These are phyloP conservation scores for Kodamaea fungicola DNA, from an alignment of 1,139 yeast genomes.

Conservation along the genomic window DNA sequence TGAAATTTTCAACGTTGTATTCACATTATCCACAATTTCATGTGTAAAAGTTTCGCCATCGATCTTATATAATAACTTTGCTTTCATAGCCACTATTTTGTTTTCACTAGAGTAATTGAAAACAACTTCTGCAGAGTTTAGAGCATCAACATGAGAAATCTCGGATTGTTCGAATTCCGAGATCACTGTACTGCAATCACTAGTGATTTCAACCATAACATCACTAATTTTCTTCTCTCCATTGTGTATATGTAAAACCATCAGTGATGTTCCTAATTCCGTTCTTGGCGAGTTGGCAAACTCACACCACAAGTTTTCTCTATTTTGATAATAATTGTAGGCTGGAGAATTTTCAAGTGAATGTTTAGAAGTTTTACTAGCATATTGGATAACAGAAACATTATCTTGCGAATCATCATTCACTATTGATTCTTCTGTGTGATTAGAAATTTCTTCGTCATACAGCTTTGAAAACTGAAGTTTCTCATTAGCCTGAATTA, in stretches of 20 bases:
- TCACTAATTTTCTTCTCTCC: constrained; percentile 16
- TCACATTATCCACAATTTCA: constrained; percentile 31
- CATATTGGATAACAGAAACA: constrained; percentile 11
- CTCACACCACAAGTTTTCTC: constrained; percentile 22
- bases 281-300: constrained; percentile 16
- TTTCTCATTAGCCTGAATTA: constrained; percentile 19
- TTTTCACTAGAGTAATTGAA: constrained; percentile 22
- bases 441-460: not conserved
- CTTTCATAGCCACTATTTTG: constrained; percentile 25
- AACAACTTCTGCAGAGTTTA: too few relatives aligned
- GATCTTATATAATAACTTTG: constrained; percentile 28
- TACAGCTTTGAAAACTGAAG: constrained; percentile 10
- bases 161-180: too few relatives aligned
- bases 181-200: too few relatives aligned
- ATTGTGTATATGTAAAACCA: constrained; percentile 19
- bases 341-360: not conserved
- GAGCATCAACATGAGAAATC: too few relatives aligned
- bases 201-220: constrained; percentile 3
- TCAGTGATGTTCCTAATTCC: constrained; percentile 21
- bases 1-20: constrained; percentile 54
- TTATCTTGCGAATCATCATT: not conserved
- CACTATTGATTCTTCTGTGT: constrained; percentile 2
- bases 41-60: constrained; percentile 21
- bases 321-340: constrained; percentile 15
- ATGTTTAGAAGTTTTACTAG: not conserved